phyloP scores from a whole-genome alignment of 1,139 yeast species.

The Arxiozyma slooffiae region DNA sequence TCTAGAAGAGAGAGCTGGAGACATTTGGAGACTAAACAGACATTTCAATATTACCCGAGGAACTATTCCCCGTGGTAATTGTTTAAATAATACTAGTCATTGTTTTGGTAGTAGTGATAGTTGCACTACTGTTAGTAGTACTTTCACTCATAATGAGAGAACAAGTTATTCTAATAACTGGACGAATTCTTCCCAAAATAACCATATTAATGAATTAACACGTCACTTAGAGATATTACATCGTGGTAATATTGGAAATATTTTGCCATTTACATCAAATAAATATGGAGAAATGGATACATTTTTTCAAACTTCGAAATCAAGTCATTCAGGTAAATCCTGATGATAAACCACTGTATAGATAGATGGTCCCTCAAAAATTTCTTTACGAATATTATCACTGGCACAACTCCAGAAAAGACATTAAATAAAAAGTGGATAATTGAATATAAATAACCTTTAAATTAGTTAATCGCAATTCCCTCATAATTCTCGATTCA shows the following conservation, averaged over 20 bases:
- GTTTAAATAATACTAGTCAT: no score
- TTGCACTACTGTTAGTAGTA: not conserved
- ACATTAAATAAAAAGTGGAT: no score
- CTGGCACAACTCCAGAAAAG: not conserved
- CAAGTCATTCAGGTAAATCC: not conserved
- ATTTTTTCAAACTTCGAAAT: not conserved
- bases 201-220: not conserved
- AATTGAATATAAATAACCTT: no score
- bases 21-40: not conserved
- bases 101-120: not conserved
- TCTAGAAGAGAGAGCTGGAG: not conserved
- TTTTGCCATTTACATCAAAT: constrained; percentile 3
- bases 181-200: not conserved
- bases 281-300: constrained; percentile 4
- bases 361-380: not conserved
- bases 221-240: constrained; percentile 1
- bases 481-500: not conserved
- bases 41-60: not conserved
- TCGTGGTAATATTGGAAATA: constrained; percentile 3
- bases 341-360: not conserved
- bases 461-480: no score
- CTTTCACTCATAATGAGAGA: not conserved
- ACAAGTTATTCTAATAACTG: no score
- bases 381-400: not conserved
- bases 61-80: not conserved